Percentiles rank a stretch among this genome's conserved stretches.
Conservation (phyloP, 768 basidiomycete species). For the Collybia sordida region DNA sequence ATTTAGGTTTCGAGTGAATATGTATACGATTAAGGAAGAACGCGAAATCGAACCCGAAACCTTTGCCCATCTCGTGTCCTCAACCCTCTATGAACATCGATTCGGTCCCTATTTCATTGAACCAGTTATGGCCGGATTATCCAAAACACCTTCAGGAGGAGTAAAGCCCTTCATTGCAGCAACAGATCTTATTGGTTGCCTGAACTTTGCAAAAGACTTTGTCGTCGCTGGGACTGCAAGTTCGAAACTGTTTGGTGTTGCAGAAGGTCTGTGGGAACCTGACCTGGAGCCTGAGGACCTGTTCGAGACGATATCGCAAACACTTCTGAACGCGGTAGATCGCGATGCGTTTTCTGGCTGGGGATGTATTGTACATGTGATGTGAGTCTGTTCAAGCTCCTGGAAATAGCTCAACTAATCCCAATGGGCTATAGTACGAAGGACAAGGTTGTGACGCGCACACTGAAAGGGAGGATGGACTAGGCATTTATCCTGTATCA, state of each 20-base stretch:
- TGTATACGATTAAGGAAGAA: slow-evolving; percentile 99
- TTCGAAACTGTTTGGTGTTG: slow-evolving; percentile 92
- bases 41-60: slow-evolving; percentile 95
- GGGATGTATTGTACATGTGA: slow-evolving; percentile 93
- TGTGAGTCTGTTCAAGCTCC: slow-evolving; percentile 55
- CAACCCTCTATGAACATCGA: slow-evolving; percentile 92
- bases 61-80: slow-evolving; percentile 93
- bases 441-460: slow-evolving; percentile 78
- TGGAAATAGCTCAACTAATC: neutral
- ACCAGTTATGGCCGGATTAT: slow-evolving; percentile 92
- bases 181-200: slow-evolving; percentile 90
- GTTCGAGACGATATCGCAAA: slow-evolving; percentile 98
- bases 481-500: slow-evolving; percentile 31
- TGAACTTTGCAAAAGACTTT: slow-evolving; percentile 95
- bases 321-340: slow-evolving; percentile 91
- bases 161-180: slow-evolving; percentile 93
- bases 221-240: slow-evolving; percentile 94
- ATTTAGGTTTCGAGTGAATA: slow-evolving; percentile 93
- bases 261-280: slow-evolving; percentile 98
- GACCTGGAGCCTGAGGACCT: slow-evolving; percentile 94
- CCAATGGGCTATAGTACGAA: slow-evolving; percentile 50
- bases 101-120: slow-evolving; percentile 97
- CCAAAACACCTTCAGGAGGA: slow-evolving; percentile 66
- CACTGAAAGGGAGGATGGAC: slow-evolving; percentile 91
- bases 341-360: slow-evolving; percentile 96